Conservation (phyloP, 768 basidiomycete species). For the Russula earlei region DNA sequence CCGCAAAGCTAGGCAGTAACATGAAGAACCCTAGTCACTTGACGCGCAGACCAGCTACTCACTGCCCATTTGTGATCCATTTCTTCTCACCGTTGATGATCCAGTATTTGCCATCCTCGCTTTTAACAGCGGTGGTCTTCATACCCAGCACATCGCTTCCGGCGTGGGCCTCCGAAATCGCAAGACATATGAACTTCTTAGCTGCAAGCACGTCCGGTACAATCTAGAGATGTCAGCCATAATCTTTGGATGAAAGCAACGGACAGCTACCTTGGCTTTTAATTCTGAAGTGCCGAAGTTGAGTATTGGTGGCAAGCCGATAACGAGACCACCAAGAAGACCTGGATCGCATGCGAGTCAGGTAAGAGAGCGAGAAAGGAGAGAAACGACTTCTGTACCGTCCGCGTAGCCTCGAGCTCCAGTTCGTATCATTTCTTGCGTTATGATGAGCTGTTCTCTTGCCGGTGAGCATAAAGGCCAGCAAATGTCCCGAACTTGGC, state of each 20-base stretch:
- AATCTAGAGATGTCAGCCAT: constrained; percentile 21
- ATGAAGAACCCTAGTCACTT: not conserved
- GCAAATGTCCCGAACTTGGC: not conserved
- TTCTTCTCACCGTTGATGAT: constrained; percentile 84
- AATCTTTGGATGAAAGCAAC: not conserved
- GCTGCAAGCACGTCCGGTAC: constrained; percentile 61
- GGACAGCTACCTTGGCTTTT: constrained; percentile 32
- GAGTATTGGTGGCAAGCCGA: constrained; percentile 76
- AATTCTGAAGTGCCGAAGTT: constrained; percentile 69
- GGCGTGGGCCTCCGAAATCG: constrained; percentile 83
- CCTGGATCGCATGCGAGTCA: constrained; percentile 22
- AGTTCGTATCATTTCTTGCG: constrained; percentile 34
- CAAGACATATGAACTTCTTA: constrained; percentile 79
- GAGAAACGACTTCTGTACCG: constrained; percentile 23
- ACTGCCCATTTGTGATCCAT: constrained; percentile 74
- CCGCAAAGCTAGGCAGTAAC: constrained; percentile 24
- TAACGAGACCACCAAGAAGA: constrained; percentile 64
- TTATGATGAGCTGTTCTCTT: constrained; percentile 24
- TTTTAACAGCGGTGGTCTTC: constrained; percentile 70
- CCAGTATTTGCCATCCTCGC: constrained; percentile 74
- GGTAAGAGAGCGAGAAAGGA: constrained; percentile 29
- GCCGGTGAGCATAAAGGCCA: not conserved
- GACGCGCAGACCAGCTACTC: constrained; percentile 18
- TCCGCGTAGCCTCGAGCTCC: constrained; percentile 78
- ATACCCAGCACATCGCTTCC: constrained; percentile 81